A percentile compares a stretch with the other conserved stretches of the same genome.
Evolutionary conservation across 148 eudicot species (phyloP).

Genomic region (Fagopyrum tataricum): DNA sequence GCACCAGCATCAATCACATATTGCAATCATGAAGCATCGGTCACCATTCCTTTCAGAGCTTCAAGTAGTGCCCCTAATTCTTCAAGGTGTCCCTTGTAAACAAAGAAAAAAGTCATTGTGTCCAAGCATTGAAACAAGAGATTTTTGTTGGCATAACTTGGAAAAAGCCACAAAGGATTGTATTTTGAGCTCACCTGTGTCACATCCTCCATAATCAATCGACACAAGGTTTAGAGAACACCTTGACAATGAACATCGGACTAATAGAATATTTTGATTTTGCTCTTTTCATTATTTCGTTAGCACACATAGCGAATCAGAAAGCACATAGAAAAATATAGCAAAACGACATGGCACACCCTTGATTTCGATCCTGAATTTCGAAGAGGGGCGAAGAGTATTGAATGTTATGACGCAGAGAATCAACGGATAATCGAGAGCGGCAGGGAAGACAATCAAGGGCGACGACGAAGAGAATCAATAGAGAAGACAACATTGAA

Average conservation of each 20-base stretch:
- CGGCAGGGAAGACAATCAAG: no score
- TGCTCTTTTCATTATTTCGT: no score
- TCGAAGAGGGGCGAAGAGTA: no score
- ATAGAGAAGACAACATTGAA: no score
- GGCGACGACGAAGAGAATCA: no score
- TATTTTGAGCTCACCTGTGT: conserved; percentile 55
- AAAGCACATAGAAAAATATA: no score
- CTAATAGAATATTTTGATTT: no score
- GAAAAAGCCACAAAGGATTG: neutral
- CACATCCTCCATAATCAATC: conserved; percentile 81
- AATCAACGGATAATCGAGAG: no score
- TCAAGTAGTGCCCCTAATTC: conserved; percentile 89
- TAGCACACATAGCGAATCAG: no score
- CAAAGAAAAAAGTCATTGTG: conserved; percentile 1
- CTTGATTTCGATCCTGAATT: no score
- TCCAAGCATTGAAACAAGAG: neutral
- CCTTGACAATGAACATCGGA: conserved; percentile 87
- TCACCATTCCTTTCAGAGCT: conserved; percentile 86
- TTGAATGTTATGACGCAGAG: no score
- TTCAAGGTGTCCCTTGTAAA: conserved; percentile 73
- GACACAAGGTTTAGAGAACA: conserved; percentile 79
- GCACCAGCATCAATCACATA: conserved; percentile 68
- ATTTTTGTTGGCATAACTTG: neutral
- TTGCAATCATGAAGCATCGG: conserved; percentile 73
- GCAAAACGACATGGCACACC: no score